Base-by-base conservation (phyloP, 140 eudicot species). In the Senecio squalidus region DNA sequence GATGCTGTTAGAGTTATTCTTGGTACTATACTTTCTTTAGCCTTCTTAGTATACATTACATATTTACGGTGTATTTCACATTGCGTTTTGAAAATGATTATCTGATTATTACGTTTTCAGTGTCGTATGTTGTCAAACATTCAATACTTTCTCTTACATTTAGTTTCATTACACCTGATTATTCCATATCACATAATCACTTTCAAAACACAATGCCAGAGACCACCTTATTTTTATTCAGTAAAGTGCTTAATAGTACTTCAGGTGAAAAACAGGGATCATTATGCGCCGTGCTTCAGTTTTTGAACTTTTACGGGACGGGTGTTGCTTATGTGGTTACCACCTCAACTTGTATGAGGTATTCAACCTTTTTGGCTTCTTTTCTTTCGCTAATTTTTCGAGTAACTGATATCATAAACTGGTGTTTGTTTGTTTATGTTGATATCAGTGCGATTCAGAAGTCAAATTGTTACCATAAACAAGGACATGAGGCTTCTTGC, bases 311-410 rank as follows among this genome's bases (percentile, higher is more conserved):
- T 15, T 76, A 73, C 26, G 87, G 87, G 54, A 68, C 80, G 8
- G 89, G 95, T 47, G 71, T 85, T 47, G 90, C 86, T 13, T 85
- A 81, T 47, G 84, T 81, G 6, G 77, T 85, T 57, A 82, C 95
- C 3, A 76, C 95, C 13, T 55, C 90, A 30, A 58, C 74, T 60
- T 72, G 95, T 54, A 71, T 85, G 82, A 79, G 84, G 95, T 85
- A 59, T 26, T 4, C n/a, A n/a, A 17, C 31, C 6, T 47, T 9
- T 21, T 9, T 9, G 46, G 15, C 46, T 40, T 40, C 46, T 40
- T 14, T 22, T 56, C 53, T 28, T 28, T 9, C 16, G 10, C 11
- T 15, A 45, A 15, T 21, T 18, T 20, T 55, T 43, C 4, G 20
- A n/a, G n/a, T n/a, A n/a, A n/a, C n/a, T n/a, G n/a, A n/a, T 23